Evolutionary conservation across 331 rosid genomes (phyloP), one percentile per base, ranked within the genome.

Genomic region (Acacia pycnantha): DNA sequence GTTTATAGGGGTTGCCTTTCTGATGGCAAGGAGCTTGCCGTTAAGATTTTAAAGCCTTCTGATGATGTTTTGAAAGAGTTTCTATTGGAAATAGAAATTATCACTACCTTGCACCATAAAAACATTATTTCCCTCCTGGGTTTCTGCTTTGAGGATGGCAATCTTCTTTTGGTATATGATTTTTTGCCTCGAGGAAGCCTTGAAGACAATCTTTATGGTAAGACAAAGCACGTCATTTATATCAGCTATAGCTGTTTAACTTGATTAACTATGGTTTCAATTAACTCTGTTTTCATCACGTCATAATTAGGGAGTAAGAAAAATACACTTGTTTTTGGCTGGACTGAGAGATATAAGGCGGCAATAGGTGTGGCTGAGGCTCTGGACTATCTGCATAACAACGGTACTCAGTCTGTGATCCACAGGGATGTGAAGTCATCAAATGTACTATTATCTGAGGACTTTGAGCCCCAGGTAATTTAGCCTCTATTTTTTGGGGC

Each of bases 291-390:
- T 73, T 13, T 76, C 82, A 50, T 77, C 11, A 29, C 82, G 73
- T 73, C 79, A 82, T 78, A 46, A 78, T 62, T 62, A 95, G 99
- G 93, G 44, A 86, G 78, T 43, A 89, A 88, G 88, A 93, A 88
- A 80, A 95, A 87, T 43, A 84, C 95, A 11, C 56, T 76, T 40
- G 79, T 66, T 53, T 94, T 94, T 84, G 95, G 97, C 74, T 94
- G 98, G 98, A 74, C 79, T 6, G 95, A 94, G 86, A 96, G 99
- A 87, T 92, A 78, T 73, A 96, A 91, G 89, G 94, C 94, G 73
- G 99, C 99, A 58, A 70, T 83, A 53, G 99, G 98, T 22, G 89
- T 96, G 46, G 97, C 99, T 1, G 94, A 96, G 91, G 98, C 99
- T 74, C 86, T 96, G 80, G 91, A 92, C 47, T 94, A 96, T 84